Base-by-base conservation (phyloP, 2,329 filamentous ascomycete species). In the Cladophialophora chaetospira region DNA sequence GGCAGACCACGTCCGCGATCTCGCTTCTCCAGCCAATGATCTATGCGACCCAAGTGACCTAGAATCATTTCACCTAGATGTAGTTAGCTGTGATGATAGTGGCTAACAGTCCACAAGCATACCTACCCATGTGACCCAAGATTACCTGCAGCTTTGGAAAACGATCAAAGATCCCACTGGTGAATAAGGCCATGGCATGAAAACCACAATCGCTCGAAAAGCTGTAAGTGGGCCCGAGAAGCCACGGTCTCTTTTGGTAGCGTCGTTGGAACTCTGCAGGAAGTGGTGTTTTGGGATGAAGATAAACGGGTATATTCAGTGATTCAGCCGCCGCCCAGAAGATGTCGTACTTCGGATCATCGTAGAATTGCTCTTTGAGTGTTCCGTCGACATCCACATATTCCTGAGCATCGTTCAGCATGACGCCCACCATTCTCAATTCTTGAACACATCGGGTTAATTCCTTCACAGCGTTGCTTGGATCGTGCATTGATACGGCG, bases 331-430 rank as follows among this genome's bases (percentile, higher is more conserved):
- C 54, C 21, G 46, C 43, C 64, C 64, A 66, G 36, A 66, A 66
- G 17, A 77, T 68, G 62, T 84, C 82, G 75, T 80, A 88, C 57
- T 81, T 77, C 0, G 78, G 75, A 8, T 78, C 73, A 64, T 87
- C 85, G 71, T 87, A 87, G 33, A 42, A 46, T 11, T 42, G 23
- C n/a, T 49, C 45, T 9, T 15, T 15, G 15, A 55, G 25, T 13
- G 11, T 11, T 9, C 51, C 56, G 1, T 55, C 23, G 10, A 11
- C 8, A 8, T 25, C 21, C 9, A 50, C 4, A 15, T 50, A 55
- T 25, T 58, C 44, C 29, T 58, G 56, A 5, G 23, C 36, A n/a
- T 55, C 56, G n/a, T 58, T 31, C 4, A 58, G n/a, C 51, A 55
- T 58, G 21, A 55, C 51, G 15, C 56, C 56, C 5, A 58, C 21